Evolutionary conservation across 371 early-diverging fungal species (phyloP).

Genomic region (Lichtheimia ornata): DNA sequence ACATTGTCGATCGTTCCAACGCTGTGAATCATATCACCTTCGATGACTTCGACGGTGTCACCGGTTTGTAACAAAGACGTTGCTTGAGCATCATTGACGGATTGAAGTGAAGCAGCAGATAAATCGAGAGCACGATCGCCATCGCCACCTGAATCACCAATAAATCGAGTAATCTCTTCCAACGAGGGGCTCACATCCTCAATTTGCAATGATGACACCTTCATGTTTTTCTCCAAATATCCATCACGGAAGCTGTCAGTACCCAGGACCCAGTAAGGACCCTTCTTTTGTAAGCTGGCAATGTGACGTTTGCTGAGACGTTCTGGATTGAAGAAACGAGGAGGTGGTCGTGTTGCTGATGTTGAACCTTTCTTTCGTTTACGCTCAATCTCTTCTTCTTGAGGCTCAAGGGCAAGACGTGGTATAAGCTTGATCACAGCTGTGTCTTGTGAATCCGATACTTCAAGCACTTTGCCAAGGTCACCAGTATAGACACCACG

Average conservation of each 20-base stretch:
- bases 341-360: slow-evolving; percentile 53
- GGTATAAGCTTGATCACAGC: slow-evolving; percentile 90
- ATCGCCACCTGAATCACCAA: slow-evolving; percentile 62
- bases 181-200: slow-evolving; percentile 88
- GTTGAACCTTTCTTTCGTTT: slow-evolving; percentile 65
- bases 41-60: slow-evolving; percentile 87
- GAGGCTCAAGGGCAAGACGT: slow-evolving; percentile 67
- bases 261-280: slow-evolving; percentile 76
- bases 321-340: slow-evolving; percentile 79
- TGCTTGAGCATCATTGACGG: slow-evolving; percentile 47
- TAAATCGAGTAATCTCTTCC: slow-evolving; percentile 91
- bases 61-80: slow-evolving; percentile 72
- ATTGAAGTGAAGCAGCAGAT: slow-evolving; percentile 47
- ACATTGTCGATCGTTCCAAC: slow-evolving; percentile 80
- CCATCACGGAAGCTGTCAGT: slow-evolving; percentile 88
- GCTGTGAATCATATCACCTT: slow-evolving; percentile 88
- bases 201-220: slow-evolving; percentile 72
- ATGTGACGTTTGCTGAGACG: slow-evolving; percentile 50
- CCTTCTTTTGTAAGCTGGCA: slow-evolving; percentile 48
- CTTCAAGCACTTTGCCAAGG: slow-evolving; percentile 86
- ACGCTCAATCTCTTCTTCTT: slow-evolving; percentile 27
- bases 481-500: slow-evolving; percentile 97
- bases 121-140: slow-evolving; percentile 58
- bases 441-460: slow-evolving; percentile 77
- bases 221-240: slow-evolving; percentile 88